Base-by-base conservation (phyloP, 2,329 filamentous ascomycete genomes). In the Colletotrichum lupini region DNA sequence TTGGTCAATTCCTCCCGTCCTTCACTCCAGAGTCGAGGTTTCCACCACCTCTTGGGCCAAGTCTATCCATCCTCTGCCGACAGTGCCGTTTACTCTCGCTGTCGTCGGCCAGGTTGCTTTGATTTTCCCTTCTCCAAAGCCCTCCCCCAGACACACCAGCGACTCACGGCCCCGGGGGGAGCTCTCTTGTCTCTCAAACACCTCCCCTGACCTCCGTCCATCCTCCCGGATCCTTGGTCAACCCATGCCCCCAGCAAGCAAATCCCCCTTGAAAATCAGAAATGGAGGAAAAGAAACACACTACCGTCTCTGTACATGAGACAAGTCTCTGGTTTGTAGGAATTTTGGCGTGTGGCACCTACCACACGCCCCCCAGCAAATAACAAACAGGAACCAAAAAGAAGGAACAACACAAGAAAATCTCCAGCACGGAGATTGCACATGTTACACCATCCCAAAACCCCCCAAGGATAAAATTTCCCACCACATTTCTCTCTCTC, bases 1-100 rank as follows among this genome's bases (percentile, higher is more conserved):
- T 62, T 72, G 69, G 42, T 35, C 69, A 68, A 62, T 46, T 19
- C 35, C 35, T 5, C 11, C 35, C 35, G 5, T 37, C 35, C 35
- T 14, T 11, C 11, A 4, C 32, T 35, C 11, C 5, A 35, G 32
- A 30, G 8, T 30, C 30, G 8, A 30, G 30, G 30, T 30, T 30
- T 30, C 30, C 11, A 32, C 32, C 11, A 32, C 32, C 32, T 32
- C 32, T 32, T 32, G 3, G 9, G 11, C 35, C 35, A 37, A 37
- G 35, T 37, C 11, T 9, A 1, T 37, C 14, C 5, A 37, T 37
- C 4, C 35, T 37, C 32, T 37, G 35, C 35, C 35, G 35, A 16
- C 35, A 37, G 16, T 14, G 35, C 35, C 35, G 35, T 14, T 37
- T 4, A 26, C 35, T 37, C 12, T 37, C 35, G 35, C 35, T 5